These are phyloP conservation scores for Diospyros lotus DNA, from an alignment of 148 eudicot species.

Conservation along the genomic window DNA sequence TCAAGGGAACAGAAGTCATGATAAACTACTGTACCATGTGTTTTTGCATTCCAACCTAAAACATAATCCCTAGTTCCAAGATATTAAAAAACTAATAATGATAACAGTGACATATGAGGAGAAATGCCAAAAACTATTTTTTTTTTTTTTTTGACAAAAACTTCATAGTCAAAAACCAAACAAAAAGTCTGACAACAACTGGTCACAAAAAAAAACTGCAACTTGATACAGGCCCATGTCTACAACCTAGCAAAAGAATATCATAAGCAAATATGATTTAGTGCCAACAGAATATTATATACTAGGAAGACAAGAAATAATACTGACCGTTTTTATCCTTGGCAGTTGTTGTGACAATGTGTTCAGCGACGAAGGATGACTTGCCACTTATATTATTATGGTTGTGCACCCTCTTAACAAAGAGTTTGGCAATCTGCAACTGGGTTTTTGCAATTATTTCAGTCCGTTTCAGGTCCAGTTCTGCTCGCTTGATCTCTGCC, in stretches of 20 bases:
- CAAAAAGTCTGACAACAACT: background rate
- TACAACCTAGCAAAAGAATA: background rate
- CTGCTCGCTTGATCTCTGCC: slow-evolving; percentile 20
- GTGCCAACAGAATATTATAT: background rate
- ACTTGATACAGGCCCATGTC: background rate
- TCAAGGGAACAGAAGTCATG: slow-evolving; percentile 1
- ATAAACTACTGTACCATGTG: background rate
- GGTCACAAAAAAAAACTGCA: background rate
- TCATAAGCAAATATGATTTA: background rate
- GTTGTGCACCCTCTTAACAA: background rate
- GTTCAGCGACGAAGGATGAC: slow-evolving; percentile 14
- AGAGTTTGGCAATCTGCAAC: slow-evolving; percentile 16
- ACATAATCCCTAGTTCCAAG: background rate
- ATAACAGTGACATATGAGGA: background rate
- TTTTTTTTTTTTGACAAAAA: background rate
- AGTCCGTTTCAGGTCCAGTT: slow-evolving; percentile 22
- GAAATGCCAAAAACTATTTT: background rate
- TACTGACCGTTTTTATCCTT: slow-evolving; percentile 15
- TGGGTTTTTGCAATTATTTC: slow-evolving; percentile 18
- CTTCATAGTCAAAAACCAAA: too few species aligned
- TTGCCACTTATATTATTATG: slow-evolving; percentile 5
- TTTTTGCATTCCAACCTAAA: background rate
- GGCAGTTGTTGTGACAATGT: background rate
- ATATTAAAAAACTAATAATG: background rate
- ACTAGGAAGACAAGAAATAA: background rate